Evolutionary conservation across 805 yeast genomes (phyloP), one percentile per base, ranked within the genome.

Genomic region (Martiniozyma abietophila): DNA sequence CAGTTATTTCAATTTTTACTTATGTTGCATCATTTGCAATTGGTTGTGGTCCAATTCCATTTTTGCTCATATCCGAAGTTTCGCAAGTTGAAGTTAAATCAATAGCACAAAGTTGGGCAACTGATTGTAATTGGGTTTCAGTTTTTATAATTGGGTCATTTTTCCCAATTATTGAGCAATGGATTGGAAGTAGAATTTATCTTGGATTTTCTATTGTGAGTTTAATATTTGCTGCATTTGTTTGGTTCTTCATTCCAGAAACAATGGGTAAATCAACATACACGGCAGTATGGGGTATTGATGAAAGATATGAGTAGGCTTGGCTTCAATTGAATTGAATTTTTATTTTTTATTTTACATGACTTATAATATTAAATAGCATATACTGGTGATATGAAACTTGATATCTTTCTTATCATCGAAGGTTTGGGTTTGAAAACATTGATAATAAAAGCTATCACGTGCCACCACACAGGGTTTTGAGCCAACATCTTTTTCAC

Each of bases 31-130:
- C 85, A 18, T 92, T 89, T 62, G 97, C 96, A 0, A 61, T 81
- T 22, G 98, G 98, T 0, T 55, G 86, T 41, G 98, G 98, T 0
- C 98, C 98, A 6, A 86, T 92, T 35, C 98, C 98, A 27, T 89
- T 92, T 59, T 60, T 89, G 45, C 59, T 88, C 34, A 78, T 89
- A 8, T 74, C 94, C 6, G 97, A 92, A 53, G 76, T 89, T n/a
- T 80, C 94, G 1, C 94, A 86, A 40, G 60, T 69, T 2, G 74
- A 76, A 39, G 89, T 89, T 2, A 76, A 76, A 38, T 88, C 88
- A 3, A 65, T 76, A 29, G 96, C 97, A 0, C 98, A 92, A 58
- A 79, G 95, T 52, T 80, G 83, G 65, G 97, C 95, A 9, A 85
- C 92, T 0, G 73, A 84, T 10, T 73, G 83, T 62, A 92, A 89